phyloP scores from a whole-genome alignment of 225 moss, liverwort and hornwort genomes.

The Bryum argenteum region DNA sequence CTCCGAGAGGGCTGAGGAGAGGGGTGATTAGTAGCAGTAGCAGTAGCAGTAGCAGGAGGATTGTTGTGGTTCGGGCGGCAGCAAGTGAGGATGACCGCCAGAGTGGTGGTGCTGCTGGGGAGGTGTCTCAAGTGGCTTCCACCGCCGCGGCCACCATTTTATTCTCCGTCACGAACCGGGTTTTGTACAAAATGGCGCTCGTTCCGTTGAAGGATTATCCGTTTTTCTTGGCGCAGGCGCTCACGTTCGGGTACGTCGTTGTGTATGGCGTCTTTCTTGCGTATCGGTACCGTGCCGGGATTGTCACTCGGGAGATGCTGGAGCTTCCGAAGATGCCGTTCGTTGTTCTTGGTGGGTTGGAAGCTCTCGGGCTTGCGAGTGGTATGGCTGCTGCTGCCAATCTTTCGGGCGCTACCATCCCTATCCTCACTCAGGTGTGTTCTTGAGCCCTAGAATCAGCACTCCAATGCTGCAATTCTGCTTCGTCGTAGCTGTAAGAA shows the following conservation, averaged over 20 bases:
- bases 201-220: conserved; percentile 30
- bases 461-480: neutral
- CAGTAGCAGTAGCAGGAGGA: neutral
- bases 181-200: conserved; percentile 38
- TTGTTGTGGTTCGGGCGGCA: neutral
- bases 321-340: conserved; percentile 39
- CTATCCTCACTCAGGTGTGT: conserved; percentile 28
- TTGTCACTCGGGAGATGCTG: conserved; percentile 35
- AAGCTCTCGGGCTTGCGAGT: conserved; percentile 21
- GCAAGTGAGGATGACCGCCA: neutral
- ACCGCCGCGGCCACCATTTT: conserved; percentile 25
- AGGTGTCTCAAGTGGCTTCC: neutral
- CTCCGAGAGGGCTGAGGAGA: neutral
- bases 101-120: neutral
- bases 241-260: conserved; percentile 29
- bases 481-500: neutral
- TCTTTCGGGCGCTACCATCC: conserved; percentile 27
- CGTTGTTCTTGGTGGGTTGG: conserved; percentile 15
- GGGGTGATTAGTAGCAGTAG: no score
- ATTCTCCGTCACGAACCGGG: conserved; percentile 33
- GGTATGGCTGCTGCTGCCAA: conserved; percentile 37
- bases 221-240: conserved; percentile 34
- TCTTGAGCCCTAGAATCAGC: neutral
- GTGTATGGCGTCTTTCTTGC: conserved; percentile 26
- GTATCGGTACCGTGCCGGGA: conserved; percentile 23